Conservation (phyloP, 805 yeast genomes). For the Isabelozyma gotoi region DNA sequence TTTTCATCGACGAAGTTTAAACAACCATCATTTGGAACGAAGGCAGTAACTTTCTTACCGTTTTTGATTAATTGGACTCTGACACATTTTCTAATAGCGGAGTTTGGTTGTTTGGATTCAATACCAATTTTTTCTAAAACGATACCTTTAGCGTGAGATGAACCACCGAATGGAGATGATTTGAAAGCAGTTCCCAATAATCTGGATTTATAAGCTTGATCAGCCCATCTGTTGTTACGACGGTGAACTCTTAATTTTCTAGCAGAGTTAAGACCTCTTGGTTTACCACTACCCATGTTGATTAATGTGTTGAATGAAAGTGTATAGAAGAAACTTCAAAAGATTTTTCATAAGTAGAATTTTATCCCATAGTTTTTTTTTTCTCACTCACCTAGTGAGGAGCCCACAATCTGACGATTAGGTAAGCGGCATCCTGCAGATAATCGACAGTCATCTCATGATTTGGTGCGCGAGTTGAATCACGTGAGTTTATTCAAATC, state of each 20-base stretch:
- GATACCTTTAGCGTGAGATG: constrained; percentile 99
- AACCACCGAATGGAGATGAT: constrained; percentile 99
- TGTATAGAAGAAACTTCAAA: background rate
- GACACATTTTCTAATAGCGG: constrained; percentile 99
- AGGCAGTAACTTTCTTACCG: constrained; percentile 99
- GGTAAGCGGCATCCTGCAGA: background rate
- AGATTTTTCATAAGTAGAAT: background rate
- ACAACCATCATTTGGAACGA: constrained; percentile 99
- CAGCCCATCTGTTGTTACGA: constrained; percentile 99
- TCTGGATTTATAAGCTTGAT: constrained; percentile 96
- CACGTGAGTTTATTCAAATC: background rate
- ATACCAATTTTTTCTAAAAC: constrained; percentile 99
- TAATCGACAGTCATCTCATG: background rate
- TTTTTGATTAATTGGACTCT: constrained; percentile 99
- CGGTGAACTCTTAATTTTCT: constrained; percentile 99
- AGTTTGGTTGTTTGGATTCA: constrained; percentile 99
- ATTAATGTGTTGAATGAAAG: constrained; percentile 11
- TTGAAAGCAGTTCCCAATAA: constrained; percentile 99
- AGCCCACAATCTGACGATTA: background rate
- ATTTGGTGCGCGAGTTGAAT: background rate
- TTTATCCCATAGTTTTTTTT: constrained; percentile 1
- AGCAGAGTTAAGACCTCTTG: constrained; percentile 99
- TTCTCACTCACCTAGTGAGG: background rate
- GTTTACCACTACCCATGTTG: constrained; percentile 99
- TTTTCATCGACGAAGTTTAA: constrained; percentile 99